Base-by-base conservation (phyloP, 2,329 filamentous ascomycete genomes). In the Ascocoryne sarcoides region DNA sequence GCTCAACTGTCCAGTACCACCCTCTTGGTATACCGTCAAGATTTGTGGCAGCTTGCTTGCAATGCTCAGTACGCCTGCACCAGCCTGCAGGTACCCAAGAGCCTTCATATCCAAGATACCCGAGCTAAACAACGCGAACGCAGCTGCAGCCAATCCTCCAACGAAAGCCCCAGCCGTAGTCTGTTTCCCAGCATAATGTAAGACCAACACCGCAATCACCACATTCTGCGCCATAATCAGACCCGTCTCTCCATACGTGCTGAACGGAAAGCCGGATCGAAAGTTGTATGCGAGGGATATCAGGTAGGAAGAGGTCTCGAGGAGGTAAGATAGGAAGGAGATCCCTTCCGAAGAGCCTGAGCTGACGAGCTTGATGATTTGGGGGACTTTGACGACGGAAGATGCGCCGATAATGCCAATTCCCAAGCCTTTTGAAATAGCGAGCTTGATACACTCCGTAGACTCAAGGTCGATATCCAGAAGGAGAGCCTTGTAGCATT, bases 41-140 rank as follows among this genome's bases (percentile, higher is more conserved):
- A 98, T 96, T 71, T 98, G 92, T 32, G 92, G 92, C 40, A 94
- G 62, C 73, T 98, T 98, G 69, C 84, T 92, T 10, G 85, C 84
- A 28, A 96, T 79, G 36, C 87, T 80, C 52, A 98, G 62, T 14
- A 82, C 70, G 29, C 89, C 90, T 0, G 89, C 88, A 36, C 82
- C 84, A 12, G 85, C 86, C 68, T 95, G 89, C 42, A 95, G 65
- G 57, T 84, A 82, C 3, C 70, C 45, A 19, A 61, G 40, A 7
- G 49, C 51, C 30, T 53, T 43, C 48, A 61, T 54, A 46, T 71
- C 71, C 68, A 95, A 66, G 64, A 79, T 72, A 51, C 80, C 74
- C 38, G 78, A 67, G 49, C 67, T 77, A 51, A 93, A 85, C 42
- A 98, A 68, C 15, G 81, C 73, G 39, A 78, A 83, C 1, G 78